Evolutionary conservation across 441 rosid species (phyloP).

Genomic region (California macrophylla): DNA sequence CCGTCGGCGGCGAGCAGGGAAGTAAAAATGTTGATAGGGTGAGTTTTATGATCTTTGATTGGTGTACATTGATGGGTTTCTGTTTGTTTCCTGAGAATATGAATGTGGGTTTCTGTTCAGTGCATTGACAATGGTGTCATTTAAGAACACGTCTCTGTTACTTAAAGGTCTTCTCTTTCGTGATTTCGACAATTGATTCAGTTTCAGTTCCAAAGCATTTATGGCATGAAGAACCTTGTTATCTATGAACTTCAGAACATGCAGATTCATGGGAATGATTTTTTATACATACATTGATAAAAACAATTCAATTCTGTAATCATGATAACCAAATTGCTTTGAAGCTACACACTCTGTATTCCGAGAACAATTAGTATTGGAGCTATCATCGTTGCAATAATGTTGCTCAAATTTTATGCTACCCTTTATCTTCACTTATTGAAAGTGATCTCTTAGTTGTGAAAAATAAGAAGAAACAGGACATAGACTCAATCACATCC

Average conservation of each 20-base stretch:
- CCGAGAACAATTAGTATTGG: not conserved
- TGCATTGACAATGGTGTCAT: too few relatives aligned
- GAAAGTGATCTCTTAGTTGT: too few relatives aligned
- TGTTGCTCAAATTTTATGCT: not conserved
- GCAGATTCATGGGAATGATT: not conserved
- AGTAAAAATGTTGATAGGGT: slow-evolving; percentile 26
- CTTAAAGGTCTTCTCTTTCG: not conserved
- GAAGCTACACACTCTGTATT: too few relatives aligned
- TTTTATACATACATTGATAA: too few relatives aligned
- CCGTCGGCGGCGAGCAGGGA: slow-evolving; percentile 27
- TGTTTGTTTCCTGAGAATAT: not conserved
- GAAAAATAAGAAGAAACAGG: too few relatives aligned
- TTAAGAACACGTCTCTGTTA: not conserved
- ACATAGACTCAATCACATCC: not conserved
- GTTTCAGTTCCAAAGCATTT: not conserved
- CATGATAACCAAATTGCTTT: too few relatives aligned
- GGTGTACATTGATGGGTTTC: too few relatives aligned
- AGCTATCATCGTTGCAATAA: not conserved
- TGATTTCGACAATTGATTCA: not conserved
- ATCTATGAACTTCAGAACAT: not conserved
- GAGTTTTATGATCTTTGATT: not conserved
- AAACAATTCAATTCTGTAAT: too few relatives aligned
- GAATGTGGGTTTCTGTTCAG: not conserved
- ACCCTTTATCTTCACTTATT: not conserved
- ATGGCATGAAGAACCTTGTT: too few relatives aligned